Base-by-base conservation (phyloP, 2,329 filamentous ascomycete genomes). In the Uncinocarpus reesii region DNA sequence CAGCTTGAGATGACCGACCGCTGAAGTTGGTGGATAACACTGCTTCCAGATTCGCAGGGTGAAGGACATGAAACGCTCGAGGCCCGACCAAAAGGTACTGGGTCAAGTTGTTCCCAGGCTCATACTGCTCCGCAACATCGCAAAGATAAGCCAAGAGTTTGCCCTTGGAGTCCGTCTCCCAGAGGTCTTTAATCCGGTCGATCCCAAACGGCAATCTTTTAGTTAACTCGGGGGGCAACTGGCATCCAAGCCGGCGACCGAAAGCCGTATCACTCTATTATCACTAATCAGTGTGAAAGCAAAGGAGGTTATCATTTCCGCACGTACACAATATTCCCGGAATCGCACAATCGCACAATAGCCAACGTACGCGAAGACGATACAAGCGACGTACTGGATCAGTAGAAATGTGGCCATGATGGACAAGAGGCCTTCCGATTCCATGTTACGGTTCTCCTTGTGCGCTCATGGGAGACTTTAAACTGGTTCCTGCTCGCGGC, bases 201-300 rank as follows among this genome's bases (percentile, higher is more conserved):
- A 66, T 56, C 3, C 61, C 63, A 3, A 67, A 52, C n/a, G 60
- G 62, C 61, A 58, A 62, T 57, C 48, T 56, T 29, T 60, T 60
- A 26, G 59, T 53, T 15, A 65, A 52, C 40, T 60, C 57, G 13
- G 60, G 62, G 36, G 63, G 62, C 28, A 57, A 54, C 42, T 61
- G 50, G 48, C 63, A 65, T 6, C 58, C 53, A 38, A 32, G 28
- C 21, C 23, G 24, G 5, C 18, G 15, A n/a, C 40, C 40, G 20
- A 42, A 4, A 3, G 40, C 40, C 15, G n/a, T 31, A n/a, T 28
- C 40, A 13, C 7, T 8, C 40, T 42, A 15, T 13, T 16, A 8
- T 38, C 36, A 38, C 6, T n/a, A n/a, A 7, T 7, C 6, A 34
- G 31, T n/a, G 8, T 4, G 15, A n/a, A n/a, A 34, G 31, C 31